These are phyloP conservation scores for Rhizophora apiculata DNA, from an alignment of 345 rosid species.

Conservation along the genomic window DNA sequence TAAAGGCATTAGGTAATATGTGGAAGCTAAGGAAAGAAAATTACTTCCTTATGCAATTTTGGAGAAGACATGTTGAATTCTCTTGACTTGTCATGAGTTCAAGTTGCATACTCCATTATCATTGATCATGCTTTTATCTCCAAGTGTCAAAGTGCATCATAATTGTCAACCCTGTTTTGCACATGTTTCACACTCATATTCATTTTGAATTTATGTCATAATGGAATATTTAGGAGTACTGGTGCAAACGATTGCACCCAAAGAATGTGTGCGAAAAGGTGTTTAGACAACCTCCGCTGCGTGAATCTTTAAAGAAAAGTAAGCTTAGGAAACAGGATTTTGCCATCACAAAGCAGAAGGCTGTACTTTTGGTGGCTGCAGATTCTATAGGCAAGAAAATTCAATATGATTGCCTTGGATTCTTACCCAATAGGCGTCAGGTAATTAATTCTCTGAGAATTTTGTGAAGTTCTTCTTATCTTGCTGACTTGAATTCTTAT, in stretches of 20 bases:
- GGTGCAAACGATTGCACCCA: conserved; percentile 98
- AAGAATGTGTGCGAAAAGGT: conserved; percentile 94
- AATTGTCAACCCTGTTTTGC: neutral
- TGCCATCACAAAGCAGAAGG: conserved; percentile 70
- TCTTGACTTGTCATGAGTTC: too few relatives aligned
- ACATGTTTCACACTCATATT: conserved; percentile 5
- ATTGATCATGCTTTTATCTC: neutral
- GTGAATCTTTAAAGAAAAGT: conserved; percentile 77
- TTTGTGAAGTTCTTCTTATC: neutral
- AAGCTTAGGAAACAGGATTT: conserved; percentile 88
- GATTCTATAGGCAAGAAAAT: conserved; percentile 87
- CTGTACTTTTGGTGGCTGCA: conserved; percentile 68
- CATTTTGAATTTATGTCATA: conserved; percentile 3
- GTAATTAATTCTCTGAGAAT: conserved; percentile 34
- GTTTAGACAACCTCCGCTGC: conserved; percentile 84
- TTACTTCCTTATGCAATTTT: too few relatives aligned
- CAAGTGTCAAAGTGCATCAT: conserved; percentile 1
- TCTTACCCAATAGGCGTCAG: conserved; percentile 90
- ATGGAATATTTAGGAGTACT: conserved; percentile 68
- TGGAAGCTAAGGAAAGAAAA: too few relatives aligned
- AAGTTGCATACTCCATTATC: neutral
- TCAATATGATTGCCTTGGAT: conserved; percentile 80
- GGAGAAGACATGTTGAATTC: too few relatives aligned
- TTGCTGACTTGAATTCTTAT: neutral
- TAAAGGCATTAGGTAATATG: too few relatives aligned